A percentile compares a stretch with the other conserved stretches of the same genome.
These are phyloP conservation scores for Phaeomoniella chlamydospora DNA, from an alignment of 2,329 filamentous ascomycete genomes.

Conservation along the genomic window DNA sequence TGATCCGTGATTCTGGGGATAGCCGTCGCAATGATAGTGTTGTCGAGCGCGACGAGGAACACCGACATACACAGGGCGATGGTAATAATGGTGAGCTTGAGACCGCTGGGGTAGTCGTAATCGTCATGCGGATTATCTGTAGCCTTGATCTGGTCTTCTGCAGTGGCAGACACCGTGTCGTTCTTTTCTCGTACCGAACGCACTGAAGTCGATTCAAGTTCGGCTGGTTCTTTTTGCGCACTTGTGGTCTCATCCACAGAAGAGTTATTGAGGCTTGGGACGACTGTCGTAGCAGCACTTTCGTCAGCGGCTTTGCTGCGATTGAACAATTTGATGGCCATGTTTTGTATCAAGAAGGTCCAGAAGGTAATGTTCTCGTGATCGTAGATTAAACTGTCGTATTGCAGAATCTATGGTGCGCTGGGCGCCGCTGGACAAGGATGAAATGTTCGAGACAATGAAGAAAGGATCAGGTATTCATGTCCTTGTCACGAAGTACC, in stretches of 20 bases:
- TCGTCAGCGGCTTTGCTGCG: not conserved
- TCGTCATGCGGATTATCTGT: conserved; percentile 9
- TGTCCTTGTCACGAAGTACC: too few relatives aligned
- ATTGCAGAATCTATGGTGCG: too few relatives aligned
- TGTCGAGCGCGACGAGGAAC: conserved; percentile 15
- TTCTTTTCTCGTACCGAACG: not conserved
- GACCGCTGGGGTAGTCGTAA: conserved; percentile 9
- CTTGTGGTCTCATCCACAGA: not conserved
- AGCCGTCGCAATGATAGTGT: conserved; percentile 15
- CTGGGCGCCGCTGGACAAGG: too few relatives aligned
- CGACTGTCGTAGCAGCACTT: not conserved
- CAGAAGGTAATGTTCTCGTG: too few relatives aligned
- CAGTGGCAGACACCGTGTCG: not conserved
- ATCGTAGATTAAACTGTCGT: too few relatives aligned
- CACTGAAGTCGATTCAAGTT: not conserved
- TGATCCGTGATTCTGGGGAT: conserved; percentile 14
- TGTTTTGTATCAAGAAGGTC: too few relatives aligned
- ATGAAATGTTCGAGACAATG: too few relatives aligned
- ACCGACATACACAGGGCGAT: conserved; percentile 13
- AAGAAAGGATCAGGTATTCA: too few relatives aligned
- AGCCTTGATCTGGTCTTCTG: conserved; percentile 3
- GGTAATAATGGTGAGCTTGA: conserved; percentile 9
- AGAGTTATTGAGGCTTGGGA: not conserved
- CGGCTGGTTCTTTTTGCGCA: not conserved
- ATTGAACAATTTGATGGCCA: not conserved